Conservation (phyloP, 2,329 filamentous ascomycete species). For the Fusarium tanahbumbuense region DNA sequence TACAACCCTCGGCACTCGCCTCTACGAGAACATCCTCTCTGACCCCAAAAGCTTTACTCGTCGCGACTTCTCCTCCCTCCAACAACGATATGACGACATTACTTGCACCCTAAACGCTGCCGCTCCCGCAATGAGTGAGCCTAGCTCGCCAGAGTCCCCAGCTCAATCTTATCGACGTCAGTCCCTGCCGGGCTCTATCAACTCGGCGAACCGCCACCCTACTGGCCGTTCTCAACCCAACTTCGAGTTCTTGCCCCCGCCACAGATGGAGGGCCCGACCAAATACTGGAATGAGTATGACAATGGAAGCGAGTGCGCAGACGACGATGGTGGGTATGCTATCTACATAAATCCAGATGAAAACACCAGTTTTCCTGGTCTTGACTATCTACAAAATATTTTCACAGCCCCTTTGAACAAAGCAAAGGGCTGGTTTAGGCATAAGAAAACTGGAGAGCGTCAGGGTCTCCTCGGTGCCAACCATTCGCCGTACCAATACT, state of each 20-base stretch:
- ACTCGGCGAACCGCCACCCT: constrained; percentile 21
- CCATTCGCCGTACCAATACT: constrained; percentile 45
- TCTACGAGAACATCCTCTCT: constrained; percentile 73
- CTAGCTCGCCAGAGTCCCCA: constrained; percentile 53
- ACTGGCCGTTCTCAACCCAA: constrained; percentile 43
- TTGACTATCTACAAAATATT: constrained; percentile 68
- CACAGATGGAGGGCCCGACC: constrained; percentile 47
- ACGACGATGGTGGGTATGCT: constrained; percentile 69
- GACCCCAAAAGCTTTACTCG: constrained; percentile 78
- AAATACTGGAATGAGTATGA: constrained; percentile 92
- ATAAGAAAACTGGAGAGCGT: constrained; percentile 45
- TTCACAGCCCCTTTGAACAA: constrained; percentile 63
- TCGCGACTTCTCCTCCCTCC: constrained; percentile 69
- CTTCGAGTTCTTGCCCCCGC: constrained; percentile 50
- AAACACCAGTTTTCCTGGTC: constrained; percentile 69
- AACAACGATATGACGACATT: constrained; percentile 63
- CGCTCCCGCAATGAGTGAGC: constrained; percentile 55
- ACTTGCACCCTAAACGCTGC: constrained; percentile 60
- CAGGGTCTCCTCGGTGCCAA: constrained; percentile 48
- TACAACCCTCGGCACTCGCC: constrained; percentile 69
- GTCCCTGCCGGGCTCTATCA: constrained; percentile 22
- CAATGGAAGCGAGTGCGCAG: constrained; percentile 76
- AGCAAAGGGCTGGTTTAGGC: constrained; percentile 63
- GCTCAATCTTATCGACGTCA: constrained; percentile 27
- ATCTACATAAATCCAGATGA: constrained; percentile 81